phyloP scores from a whole-genome alignment of 495 filamentous ascomycete species.

The Cudoniella acicularis region DNA sequence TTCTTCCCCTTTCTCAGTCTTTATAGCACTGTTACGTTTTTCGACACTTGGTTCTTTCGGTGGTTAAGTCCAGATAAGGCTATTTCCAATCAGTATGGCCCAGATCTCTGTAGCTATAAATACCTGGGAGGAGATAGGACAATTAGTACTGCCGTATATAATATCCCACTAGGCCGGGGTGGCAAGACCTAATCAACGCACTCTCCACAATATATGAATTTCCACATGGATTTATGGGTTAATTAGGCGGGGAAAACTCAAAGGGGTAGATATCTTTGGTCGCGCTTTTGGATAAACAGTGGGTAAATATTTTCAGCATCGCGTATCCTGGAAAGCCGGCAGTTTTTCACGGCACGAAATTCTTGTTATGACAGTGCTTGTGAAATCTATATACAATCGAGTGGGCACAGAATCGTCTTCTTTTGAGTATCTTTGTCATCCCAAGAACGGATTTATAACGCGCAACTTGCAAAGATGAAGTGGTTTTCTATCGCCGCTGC shows the following conservation, averaged over 20 bases:
- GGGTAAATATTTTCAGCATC: neutral
- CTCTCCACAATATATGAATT: neutral
- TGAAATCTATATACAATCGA: neutral
- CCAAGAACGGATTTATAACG: neutral
- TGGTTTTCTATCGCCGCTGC: slow-evolving; percentile 4
- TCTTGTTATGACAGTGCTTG: neutral
- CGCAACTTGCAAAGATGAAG: slow-evolving; percentile 7
- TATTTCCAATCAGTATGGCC: neutral
- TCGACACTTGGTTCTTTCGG: neutral
- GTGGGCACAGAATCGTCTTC: neutral
- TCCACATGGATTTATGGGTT: neutral
- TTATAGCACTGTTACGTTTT: neutral
- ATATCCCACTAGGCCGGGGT: neutral
- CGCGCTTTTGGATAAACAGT: neutral
- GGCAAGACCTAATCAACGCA: neutral
- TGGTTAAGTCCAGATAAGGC: neutral
- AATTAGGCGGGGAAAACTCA: neutral
- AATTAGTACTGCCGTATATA: neutral
- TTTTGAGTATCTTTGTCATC: neutral
- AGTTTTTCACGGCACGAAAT: neutral
- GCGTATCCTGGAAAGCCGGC: neutral
- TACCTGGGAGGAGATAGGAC: neutral
- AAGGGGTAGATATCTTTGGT: neutral
- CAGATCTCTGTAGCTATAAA: neutral
- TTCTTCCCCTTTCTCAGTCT: neutral